Conservation (phyloP, 2,329 filamentous ascomycete species). For the Sclerotinia trifoliorum region DNA sequence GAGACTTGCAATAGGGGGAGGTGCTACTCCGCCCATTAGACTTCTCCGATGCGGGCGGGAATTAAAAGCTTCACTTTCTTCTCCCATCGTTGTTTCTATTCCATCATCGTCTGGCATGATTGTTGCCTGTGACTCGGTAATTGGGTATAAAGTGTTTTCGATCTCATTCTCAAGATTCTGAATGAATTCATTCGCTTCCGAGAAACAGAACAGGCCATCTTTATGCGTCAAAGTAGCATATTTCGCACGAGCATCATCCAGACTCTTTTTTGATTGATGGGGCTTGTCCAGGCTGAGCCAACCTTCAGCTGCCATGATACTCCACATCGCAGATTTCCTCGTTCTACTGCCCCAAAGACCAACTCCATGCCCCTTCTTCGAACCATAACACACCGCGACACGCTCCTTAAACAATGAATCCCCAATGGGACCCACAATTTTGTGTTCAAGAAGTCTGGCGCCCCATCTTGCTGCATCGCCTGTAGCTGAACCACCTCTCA, state of each 20-base stretch:
- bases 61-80: slow-evolving; percentile 55
- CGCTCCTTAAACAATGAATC: slow-evolving; percentile 84
- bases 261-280: slow-evolving; percentile 73
- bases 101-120: slow-evolving; percentile 21
- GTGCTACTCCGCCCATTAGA: slow-evolving; percentile 47
- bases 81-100: slow-evolving; percentile 30
- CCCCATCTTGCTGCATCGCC: slow-evolving; percentile 90
- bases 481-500: slow-evolving; percentile 74
- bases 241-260: slow-evolving; percentile 64
- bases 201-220: slow-evolving; percentile 53
- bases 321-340: slow-evolving; percentile 89
- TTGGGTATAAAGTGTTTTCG: slow-evolving; percentile 38
- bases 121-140: slow-evolving; percentile 26
- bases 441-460: slow-evolving; percentile 73
- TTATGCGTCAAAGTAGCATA: slow-evolving; percentile 53
- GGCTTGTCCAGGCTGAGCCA: slow-evolving; percentile 79
- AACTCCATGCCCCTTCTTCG: slow-evolving; percentile 65
- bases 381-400: slow-evolving; percentile 78
- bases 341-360: slow-evolving; percentile 68
- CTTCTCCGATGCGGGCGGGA: slow-evolving; percentile 53
- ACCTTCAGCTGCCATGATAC: slow-evolving; percentile 74
- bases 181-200: slow-evolving; percentile 52
- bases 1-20: slow-evolving; percentile 41
- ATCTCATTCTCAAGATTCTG: slow-evolving; percentile 48
- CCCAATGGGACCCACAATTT: slow-evolving; percentile 70